Evolutionary conservation across 495 filamentous ascomycete species (phyloP), one percentile per base, ranked within the genome.

Genomic region (Oleoguttula mirabilis): DNA sequence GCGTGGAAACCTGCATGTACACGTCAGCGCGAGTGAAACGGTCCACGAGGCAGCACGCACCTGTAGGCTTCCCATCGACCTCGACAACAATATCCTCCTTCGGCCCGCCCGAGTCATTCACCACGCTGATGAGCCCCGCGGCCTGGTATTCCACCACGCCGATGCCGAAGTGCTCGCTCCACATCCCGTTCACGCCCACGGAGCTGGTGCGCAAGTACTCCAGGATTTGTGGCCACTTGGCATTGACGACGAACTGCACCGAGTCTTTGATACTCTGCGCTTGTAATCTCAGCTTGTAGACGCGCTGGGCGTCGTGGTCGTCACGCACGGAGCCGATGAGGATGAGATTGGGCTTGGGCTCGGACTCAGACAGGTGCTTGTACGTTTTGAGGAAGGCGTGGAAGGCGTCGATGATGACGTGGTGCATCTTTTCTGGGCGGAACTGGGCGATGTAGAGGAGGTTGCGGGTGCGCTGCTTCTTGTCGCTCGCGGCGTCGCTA

Each of bases 91-190:
- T 96, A 59, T 98, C 92, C 51, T 81, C 56, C 59, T 88, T 88
- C 8, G 90, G 90, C 3, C 90, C 90, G 6, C 92, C 90, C 14
- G 78, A 84, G 56, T 94, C 72, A 53, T 96, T 86, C 4, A 95
- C 92, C 0, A 98, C 87, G 28, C 76, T 74, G 39, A 98, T 82
- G 24, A 98, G 65, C 0, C 90, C 90, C 0, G 90, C 92, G 6
- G 90, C 90, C 60, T 94, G 90, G 56, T 98, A 98, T 65, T 98
- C 90, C 4, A 98, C 90, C 14, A 96, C 88, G 4, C 90, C 90
- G 48, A 98, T 98, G 14, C 90, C 92, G 56, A 96, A 98, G 62
- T 98, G 90, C 64, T 98, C 90, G 56, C 94, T 96, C 90, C 92
- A 98, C 90, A 98, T 98, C 41, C 78, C 87, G 55, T 98, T 98